A percentile compares a stretch with the other conserved stretches of the same genome.
phyloP scores from a whole-genome alignment of 345 rosid species.

The Salix udensis region DNA sequence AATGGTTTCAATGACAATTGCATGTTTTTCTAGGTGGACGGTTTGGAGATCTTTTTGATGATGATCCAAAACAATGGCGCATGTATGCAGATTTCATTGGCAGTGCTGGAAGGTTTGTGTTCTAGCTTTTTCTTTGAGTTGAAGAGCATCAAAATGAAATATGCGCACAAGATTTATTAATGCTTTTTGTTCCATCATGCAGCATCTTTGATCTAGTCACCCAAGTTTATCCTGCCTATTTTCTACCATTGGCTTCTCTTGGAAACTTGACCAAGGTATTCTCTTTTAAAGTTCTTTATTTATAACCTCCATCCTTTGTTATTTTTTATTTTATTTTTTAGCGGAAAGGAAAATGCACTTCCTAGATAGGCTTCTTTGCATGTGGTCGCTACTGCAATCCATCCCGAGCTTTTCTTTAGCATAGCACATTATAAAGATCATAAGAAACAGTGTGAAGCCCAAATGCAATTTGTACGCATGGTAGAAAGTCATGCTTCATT shows the following conservation, averaged over 20 bases:
- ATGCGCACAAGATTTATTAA: background rate
- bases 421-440: background rate
- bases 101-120: conserved; percentile 83
- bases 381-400: too few species aligned
- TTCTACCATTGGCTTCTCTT: conserved; percentile 81
- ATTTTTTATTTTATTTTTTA: background rate
- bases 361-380: background rate
- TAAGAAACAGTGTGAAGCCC: background rate
- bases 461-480: background rate
- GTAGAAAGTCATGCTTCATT: background rate
- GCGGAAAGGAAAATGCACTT: background rate
- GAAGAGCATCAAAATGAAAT: background rate
- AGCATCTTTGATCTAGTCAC: conserved; percentile 92
- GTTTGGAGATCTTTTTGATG: conserved; percentile 86
- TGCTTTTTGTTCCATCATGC: conserved; percentile 29
- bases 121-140: background rate
- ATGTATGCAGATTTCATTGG: conserved; percentile 99
- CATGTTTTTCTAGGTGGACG: conserved; percentile 66
- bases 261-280: conserved; percentile 94
- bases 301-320: background rate
- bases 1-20: conserved; percentile 19
- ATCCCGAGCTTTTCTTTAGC: background rate
- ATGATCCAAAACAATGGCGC: conserved; percentile 99
- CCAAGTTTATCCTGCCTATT: conserved; percentile 84
- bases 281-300: background rate